A percentile compares a stretch with the other conserved stretches of the same genome.
Evolutionary conservation across 257 asterid species (phyloP).

Genomic region (Penstemon newberryi): DNA sequence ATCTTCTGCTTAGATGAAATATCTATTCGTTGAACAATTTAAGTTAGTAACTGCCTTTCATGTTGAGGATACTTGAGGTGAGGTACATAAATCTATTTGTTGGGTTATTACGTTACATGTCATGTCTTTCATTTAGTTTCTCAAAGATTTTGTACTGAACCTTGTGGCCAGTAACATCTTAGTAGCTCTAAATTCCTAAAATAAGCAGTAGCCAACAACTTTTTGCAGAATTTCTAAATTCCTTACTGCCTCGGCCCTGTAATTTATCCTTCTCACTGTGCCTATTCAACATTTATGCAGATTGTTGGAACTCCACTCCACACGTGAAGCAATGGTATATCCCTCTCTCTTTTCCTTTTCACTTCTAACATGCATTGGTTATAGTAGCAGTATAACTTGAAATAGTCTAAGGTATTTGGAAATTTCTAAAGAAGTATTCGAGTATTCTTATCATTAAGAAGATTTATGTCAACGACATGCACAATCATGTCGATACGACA

Average conservation of each 20-base stretch:
- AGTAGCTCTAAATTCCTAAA: background rate
- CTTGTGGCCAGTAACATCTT: background rate
- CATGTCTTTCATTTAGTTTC: background rate
- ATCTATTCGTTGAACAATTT: background rate
- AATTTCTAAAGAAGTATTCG: conserved; percentile 4
- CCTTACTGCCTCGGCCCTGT: conserved; percentile 18
- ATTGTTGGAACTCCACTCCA: conserved; percentile 86
- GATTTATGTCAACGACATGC: conserved; percentile 3
- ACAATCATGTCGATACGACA: conserved; percentile 1
- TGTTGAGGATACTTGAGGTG: background rate
- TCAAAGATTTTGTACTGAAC: background rate
- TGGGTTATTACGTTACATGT: background rate
- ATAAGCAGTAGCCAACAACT: background rate
- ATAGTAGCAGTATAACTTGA: conserved; percentile 10
- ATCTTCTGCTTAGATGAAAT: background rate
- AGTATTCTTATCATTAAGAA: background rate
- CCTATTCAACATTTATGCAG: conserved; percentile 47
- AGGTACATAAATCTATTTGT: conserved; percentile 2
- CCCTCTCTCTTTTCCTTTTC: conserved; percentile 16
- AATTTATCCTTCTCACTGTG: conserved; percentile 25
- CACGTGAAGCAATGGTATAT: conserved; percentile 76
- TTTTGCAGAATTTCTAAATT: background rate
- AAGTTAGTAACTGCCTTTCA: background rate
- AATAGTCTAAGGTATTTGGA: conserved; percentile 7
- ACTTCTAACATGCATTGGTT: conserved; percentile 15